Conservation (phyloP, 2,329 filamentous ascomycete genomes). For the Cordyceps farinosa region DNA sequence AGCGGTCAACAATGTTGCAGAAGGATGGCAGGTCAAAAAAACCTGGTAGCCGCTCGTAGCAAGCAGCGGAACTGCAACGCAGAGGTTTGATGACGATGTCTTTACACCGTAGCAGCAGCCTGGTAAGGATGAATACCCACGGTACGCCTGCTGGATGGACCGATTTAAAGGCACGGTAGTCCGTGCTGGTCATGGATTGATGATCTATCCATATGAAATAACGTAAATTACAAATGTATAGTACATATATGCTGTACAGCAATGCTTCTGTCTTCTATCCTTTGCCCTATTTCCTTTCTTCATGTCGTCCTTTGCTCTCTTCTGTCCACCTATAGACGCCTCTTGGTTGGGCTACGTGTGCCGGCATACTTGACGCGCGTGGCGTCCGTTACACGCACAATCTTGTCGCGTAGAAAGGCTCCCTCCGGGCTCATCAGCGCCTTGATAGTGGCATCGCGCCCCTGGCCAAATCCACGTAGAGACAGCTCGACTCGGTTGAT, state of each 20-base stretch:
- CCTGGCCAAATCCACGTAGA: slow-evolving; percentile 79
- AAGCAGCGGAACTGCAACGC: no score
- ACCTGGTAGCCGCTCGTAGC: neutral
- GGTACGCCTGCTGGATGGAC: neutral
- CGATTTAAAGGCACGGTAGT: neutral
- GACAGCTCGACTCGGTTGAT: slow-evolving; percentile 77
- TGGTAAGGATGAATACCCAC: neutral
- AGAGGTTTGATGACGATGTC: neutral
- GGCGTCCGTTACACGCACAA: slow-evolving; percentile 76
- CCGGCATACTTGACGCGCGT: slow-evolving; percentile 96
- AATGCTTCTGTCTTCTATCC: slow-evolving; percentile 10
- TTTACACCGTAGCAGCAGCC: neutral
- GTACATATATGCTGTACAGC: slow-evolving; percentile 12
- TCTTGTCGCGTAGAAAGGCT: slow-evolving; percentile 66
- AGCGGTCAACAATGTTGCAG: slow-evolving; percentile 48
- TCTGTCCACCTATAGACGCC: slow-evolving; percentile 57
- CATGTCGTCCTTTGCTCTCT: neutral
- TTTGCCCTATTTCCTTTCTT: neutral
- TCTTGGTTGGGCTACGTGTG: slow-evolving; percentile 77
- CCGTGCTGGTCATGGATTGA: neutral
- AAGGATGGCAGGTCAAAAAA: slow-evolving; percentile 23
- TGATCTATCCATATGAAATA: slow-evolving; percentile 1
- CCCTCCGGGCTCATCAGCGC: slow-evolving; percentile 85
- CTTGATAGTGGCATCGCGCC: slow-evolving; percentile 86
- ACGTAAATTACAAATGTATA: slow-evolving; percentile 13